Evolutionary conservation across 2,329 filamentous ascomycete species (phyloP).

Genomic region (Pseudohalonectria lignicola): DNA sequence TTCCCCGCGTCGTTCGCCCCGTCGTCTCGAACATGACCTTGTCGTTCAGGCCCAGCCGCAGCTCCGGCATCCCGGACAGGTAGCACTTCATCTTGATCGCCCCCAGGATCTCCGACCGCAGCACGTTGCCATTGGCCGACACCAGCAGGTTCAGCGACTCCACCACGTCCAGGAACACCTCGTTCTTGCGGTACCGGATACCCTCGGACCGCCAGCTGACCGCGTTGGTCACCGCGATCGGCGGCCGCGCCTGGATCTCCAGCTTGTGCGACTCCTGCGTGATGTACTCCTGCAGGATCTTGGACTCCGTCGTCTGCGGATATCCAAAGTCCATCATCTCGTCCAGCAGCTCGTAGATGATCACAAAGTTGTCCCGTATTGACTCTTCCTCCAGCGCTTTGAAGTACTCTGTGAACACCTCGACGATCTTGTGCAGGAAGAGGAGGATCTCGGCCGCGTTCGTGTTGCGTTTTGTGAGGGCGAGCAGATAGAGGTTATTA

Average conservation of each 20-base stretch:
- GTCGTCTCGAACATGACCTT: slow-evolving; percentile 99
- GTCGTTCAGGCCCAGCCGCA: slow-evolving; percentile 90
- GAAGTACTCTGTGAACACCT: slow-evolving; percentile 99
- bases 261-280: slow-evolving; percentile 99
- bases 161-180: slow-evolving; percentile 95
- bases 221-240: slow-evolving; percentile 95
- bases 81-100: slow-evolving; percentile 99
- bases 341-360: slow-evolving; percentile 96
- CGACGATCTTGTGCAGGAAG: slow-evolving; percentile 95
- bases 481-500: slow-evolving; percentile 97
- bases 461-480: slow-evolving; percentile 95
- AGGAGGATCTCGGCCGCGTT: slow-evolving; percentile 98
- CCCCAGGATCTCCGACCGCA: slow-evolving; percentile 91
- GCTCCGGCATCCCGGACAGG: slow-evolving; percentile 92
- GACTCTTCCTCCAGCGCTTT: slow-evolving; percentile 98
- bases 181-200: slow-evolving; percentile 97
- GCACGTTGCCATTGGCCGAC: slow-evolving; percentile 84
- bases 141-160: slow-evolving; percentile 95
- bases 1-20: slow-evolving; percentile 83
- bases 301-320: slow-evolving; percentile 94
- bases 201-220: slow-evolving; percentile 97
- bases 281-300: slow-evolving; percentile 98
- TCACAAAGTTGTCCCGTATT: slow-evolving; percentile 97
- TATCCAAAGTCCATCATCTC: slow-evolving; percentile 99
- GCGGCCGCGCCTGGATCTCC: slow-evolving; percentile 88